phyloP scores from a whole-genome alignment of 2,329 filamentous ascomycete species.

The Cladorrhinum sp. region DNA sequence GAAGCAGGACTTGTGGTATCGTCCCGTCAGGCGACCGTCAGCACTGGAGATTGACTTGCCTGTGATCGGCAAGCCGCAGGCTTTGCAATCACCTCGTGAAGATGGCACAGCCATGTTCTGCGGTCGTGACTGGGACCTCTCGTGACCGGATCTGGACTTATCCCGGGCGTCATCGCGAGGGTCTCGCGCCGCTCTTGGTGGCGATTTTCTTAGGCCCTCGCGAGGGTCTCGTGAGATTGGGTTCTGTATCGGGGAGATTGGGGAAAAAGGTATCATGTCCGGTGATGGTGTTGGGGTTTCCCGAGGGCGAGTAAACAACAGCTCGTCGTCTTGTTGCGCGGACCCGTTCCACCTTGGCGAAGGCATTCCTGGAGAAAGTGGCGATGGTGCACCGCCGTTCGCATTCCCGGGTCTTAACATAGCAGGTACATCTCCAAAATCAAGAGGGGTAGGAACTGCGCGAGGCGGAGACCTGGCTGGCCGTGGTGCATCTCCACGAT shows the following conservation, averaged over 20 bases:
- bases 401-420: not conserved
- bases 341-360: slow-evolving; percentile 21
- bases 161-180: not conserved
- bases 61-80: slow-evolving; percentile 72
- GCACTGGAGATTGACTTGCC: slow-evolving; percentile 94
- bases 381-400: not conserved
- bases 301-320: not conserved
- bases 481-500: too few species aligned
- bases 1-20: slow-evolving; percentile 94
- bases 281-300: not conserved
- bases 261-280: not conserved
- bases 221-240: not conserved
- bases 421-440: not conserved
- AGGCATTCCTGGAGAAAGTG: not conserved
- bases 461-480: not conserved
- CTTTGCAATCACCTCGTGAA: slow-evolving; percentile 73
- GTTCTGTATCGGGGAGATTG: not conserved
- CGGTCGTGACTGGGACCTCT: slow-evolving; percentile 4
- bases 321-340: slow-evolving; percentile 11
- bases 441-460: not conserved
- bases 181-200: not conserved
- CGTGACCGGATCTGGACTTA: not conserved
- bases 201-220: not conserved
- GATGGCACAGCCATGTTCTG: slow-evolving; percentile 29
- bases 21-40: slow-evolving; percentile 84